Evolutionary conservation across 2,329 filamentous ascomycete genomes (phyloP), one percentile per base, ranked within the genome.

Genomic region (Apiospora pterosperma): DNA sequence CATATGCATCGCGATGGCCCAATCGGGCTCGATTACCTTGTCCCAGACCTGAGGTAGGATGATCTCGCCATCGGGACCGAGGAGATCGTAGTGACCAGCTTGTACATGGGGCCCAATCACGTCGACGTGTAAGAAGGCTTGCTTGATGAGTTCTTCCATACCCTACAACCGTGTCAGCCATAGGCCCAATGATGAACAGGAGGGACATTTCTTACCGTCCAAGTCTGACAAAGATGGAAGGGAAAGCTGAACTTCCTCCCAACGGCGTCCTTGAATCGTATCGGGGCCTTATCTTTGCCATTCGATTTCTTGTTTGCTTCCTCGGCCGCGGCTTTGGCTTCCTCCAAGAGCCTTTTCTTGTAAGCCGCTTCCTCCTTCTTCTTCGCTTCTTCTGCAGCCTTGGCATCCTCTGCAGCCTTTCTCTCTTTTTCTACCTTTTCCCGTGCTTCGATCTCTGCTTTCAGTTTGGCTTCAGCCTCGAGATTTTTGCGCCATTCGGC

Each of bases 181-280:
- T 42, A 12, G 1, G 19, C 4, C 14, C 1, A 19, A 11, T 3
- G 7, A 34, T 31, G 16, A n/a, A 4, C 11, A 7, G 48, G 42
- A 61, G 39, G 59, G 34, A 60, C 8, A 44, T 19, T 34, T 85
- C 87, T 75, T 87, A 94, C 92, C 81, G 84, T 81, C 93, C 93
- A 96, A 3, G 90, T 96, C 72, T 89, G 88, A 77, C 93, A 97
- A 36, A 96, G 77, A 68, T 94, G 88, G 78, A 90, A 97, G 1
- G 94, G 94, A 73, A 97, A 97, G 78, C 88, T 96, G 76, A 96
- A 97, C 77, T 96, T 97, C 69, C 94, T 86, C 36, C 92, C 92
- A 19, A 97, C 88, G 0, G 93, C 93, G 75, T 97, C 94, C 78
- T 96, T 96, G 80, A 97, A 97, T 70, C 90, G 90, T 76, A 97